Conservation (phyloP, 2,329 filamentous ascomycete species). For the Aspergillus sp. region DNA sequence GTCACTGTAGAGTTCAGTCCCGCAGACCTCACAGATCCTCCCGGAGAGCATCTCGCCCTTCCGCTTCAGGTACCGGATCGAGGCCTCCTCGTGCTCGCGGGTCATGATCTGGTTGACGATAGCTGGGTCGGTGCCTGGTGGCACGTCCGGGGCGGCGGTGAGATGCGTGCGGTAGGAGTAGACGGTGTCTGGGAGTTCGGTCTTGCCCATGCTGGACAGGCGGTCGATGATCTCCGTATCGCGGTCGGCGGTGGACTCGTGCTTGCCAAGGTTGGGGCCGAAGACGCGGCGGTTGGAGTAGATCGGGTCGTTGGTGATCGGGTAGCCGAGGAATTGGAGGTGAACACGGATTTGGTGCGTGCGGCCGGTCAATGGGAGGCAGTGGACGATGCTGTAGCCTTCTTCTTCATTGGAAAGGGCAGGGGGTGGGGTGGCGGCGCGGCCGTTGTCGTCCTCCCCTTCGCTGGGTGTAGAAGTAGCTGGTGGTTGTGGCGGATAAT, state of each 20-base stretch:
- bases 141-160: conserved; percentile 30
- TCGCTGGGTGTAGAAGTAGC: conserved; percentile 16
- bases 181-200: conserved; percentile 80
- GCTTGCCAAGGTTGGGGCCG: conserved; percentile 65
- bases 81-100: conserved; percentile 64
- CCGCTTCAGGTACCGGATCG: conserved; percentile 78
- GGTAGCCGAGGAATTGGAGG: conserved; percentile 86
- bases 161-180: conserved; percentile 60
- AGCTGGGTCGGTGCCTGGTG: conserved; percentile 28
- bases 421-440: conserved; percentile 26
- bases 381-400: conserved; percentile 91
- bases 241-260: conserved; percentile 59
- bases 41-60: conserved; percentile 93
- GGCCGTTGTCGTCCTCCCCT: conserved; percentile 10
- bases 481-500: conserved; percentile 57
- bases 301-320: conserved; percentile 95
- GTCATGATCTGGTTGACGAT: conserved; percentile 35
- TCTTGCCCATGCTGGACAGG: conserved; percentile 84
- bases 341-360: conserved; percentile 95
- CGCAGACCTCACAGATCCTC: conserved; percentile 68
- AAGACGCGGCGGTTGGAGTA: conserved; percentile 93
- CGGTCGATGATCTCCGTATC: conserved; percentile 87
- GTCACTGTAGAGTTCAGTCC: conserved; percentile 86
- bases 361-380: conserved; percentile 82
- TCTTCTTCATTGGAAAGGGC: conserved; percentile 41